These are phyloP conservation scores for Candida oleophila DNA, from an alignment of 805 yeast species.

Conservation along the genomic window DNA sequence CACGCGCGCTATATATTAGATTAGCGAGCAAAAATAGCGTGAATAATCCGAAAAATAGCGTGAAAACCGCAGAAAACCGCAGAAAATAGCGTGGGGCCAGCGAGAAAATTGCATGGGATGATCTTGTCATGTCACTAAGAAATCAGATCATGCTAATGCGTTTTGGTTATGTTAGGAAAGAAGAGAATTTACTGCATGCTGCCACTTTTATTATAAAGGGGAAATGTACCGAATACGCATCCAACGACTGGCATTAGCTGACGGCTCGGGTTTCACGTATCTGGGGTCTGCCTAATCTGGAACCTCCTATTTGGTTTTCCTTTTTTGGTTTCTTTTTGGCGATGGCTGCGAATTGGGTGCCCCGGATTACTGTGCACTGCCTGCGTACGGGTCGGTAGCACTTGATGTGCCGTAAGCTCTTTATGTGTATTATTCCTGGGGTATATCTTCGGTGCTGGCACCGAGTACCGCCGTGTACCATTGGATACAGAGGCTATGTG, in stretches of 20 bases:
- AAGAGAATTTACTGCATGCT: too few relatives aligned
- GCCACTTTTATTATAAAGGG: not conserved
- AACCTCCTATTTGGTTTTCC: constrained; percentile 3
- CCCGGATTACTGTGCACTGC: too few relatives aligned
- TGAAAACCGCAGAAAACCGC: not conserved
- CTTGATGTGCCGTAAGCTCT: too few relatives aligned
- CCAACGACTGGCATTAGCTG: not conserved
- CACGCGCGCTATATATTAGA: too few relatives aligned
- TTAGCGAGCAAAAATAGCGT: not conserved
- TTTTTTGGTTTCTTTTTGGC: not conserved
- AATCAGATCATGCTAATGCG: not conserved
- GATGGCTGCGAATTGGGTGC: too few relatives aligned
- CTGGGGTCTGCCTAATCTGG: not conserved
- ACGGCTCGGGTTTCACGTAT: not conserved
- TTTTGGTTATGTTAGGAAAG: too few relatives aligned
- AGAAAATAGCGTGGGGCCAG: not conserved
- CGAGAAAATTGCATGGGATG: not conserved
- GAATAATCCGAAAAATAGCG: not conserved
- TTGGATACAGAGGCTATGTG: too few relatives aligned
- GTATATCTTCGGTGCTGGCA: too few relatives aligned
- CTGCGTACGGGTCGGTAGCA: too few relatives aligned
- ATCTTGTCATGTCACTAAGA: too few relatives aligned
- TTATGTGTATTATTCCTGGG: too few relatives aligned
- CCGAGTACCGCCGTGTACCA: too few relatives aligned
- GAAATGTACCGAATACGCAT: not conserved